phyloP scores from a whole-genome alignment of 306 rosid species.

The Acmispon strigosus region DNA sequence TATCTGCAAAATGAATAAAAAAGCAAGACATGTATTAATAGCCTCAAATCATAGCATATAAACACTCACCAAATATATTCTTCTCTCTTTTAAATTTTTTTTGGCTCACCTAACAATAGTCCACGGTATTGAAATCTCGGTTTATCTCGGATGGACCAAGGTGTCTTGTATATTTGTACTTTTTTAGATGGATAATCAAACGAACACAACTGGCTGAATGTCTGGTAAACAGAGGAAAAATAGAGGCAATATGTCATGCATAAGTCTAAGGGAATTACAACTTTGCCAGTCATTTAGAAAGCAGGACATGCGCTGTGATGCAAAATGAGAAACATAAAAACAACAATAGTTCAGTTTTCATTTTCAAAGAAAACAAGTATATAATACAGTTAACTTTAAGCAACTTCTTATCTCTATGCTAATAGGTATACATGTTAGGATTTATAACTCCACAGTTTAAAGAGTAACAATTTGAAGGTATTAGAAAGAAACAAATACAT shows the following conservation, averaged over 20 bases:
- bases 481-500: constrained; percentile 5
- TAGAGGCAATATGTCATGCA: constrained; percentile 2
- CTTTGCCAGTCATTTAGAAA: neutral
- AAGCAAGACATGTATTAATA: constrained; percentile 21
- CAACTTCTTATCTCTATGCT: neutral
- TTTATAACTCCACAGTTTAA: neutral
- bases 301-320: neutral
- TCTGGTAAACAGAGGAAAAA: constrained; percentile 41
- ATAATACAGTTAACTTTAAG: neutral
- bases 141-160: constrained; percentile 78
- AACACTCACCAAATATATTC: neutral
- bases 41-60: constrained; percentile 9
- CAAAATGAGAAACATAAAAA: neutral
- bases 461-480: neutral
- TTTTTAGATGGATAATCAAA: constrained; percentile 68
- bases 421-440: neutral
- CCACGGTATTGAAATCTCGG: constrained; percentile 92
- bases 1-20: constrained; percentile 57
- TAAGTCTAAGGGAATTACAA: neutral
- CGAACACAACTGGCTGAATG: constrained; percentile 90
- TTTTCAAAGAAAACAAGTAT: neutral
- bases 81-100: neutral
- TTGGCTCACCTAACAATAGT: constrained; percentile 69
- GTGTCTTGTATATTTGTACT: constrained; percentile 63
- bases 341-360: neutral